A percentile compares a stretch with the other conserved stretches of the same genome.
Conservation (phyloP, 768 basidiomycete species). For the Pleurotus tuoliensis region DNA sequence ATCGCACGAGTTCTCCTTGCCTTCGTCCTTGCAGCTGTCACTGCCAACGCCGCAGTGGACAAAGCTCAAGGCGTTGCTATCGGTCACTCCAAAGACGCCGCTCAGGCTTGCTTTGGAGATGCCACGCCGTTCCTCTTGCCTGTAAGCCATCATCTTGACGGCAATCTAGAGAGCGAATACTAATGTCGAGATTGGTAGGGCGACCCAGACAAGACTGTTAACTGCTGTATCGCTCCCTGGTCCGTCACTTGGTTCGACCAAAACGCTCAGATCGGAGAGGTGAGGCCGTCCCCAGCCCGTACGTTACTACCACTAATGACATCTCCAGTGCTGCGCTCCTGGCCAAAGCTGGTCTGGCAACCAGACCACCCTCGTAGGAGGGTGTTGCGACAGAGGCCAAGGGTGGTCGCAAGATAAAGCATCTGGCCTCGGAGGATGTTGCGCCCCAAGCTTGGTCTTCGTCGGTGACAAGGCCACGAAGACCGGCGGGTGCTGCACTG, state of each 20-base stretch:
- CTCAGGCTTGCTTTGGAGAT: slow-evolving; percentile 1
- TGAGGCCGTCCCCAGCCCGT: neutral
- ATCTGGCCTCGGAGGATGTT: slow-evolving; percentile 3
- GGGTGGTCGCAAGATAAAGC: slow-evolving; percentile 2
- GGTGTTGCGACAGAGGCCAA: neutral
- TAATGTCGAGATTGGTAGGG: neutral
- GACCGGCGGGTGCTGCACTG: slow-evolving; percentile 4
- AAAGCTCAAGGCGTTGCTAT: neutral
- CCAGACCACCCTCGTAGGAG: slow-evolving; percentile 2
- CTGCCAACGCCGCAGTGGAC: neutral
- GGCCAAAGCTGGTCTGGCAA: slow-evolving; percentile 4
- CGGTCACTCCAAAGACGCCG: neutral
- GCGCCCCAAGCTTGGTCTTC: neutral
- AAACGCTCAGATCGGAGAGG: neutral
- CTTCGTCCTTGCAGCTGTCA: neutral
- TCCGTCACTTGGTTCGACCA: slow-evolving; percentile 4
- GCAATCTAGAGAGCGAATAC: no score
- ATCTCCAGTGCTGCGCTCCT: neutral
- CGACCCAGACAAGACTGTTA: neutral
- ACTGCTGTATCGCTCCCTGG: slow-evolving; percentile 1
- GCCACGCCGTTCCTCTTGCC: slow-evolving; percentile 3
- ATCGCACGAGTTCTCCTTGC: neutral
- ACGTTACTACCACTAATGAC: neutral
- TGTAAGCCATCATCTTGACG: no score
- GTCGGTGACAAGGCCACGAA: slow-evolving; percentile 4